Evolutionary conservation across 192 early-diverging fungal genomes (phyloP).

Genomic region (Linnemannia elongata): DNA sequence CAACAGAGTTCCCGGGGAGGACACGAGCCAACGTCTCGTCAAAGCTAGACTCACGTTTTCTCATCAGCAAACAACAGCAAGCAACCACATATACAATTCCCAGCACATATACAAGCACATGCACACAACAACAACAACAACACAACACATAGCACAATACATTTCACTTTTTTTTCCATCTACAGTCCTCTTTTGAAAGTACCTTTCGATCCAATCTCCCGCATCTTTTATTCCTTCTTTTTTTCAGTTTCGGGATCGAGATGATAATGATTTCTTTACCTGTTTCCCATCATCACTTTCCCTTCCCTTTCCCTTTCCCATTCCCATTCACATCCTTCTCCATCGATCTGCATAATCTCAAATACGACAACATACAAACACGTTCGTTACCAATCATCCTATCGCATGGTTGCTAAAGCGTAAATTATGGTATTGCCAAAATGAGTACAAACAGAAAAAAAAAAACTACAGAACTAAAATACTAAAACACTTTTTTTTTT

Average conservation of each 20-base stretch:
- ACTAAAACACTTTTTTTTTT: too few species aligned
- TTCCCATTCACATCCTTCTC: neutral
- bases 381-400: conserved; percentile 4
- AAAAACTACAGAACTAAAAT: too few species aligned
- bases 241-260: too few species aligned
- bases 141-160: too few species aligned
- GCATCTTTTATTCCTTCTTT: too few species aligned
- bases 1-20: conserved; percentile 7
- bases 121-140: neutral
- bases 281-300: neutral
- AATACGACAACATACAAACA: neutral
- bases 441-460: too few species aligned
- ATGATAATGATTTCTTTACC: neutral
- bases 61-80: neutral
- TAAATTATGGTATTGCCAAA: too few species aligned
- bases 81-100: neutral
- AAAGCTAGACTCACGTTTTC: neutral
- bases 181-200: too few species aligned
- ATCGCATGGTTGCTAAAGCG: neutral
- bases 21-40: conserved; percentile 21
- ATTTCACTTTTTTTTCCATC: too few species aligned
- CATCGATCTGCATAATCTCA: conserved; percentile 6
- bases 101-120: neutral
- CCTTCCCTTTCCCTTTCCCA: neutral
- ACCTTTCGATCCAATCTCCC: too few species aligned